Evolutionary conservation across 1,139 yeast genomes (phyloP), one percentile per base, ranked within the genome.

Genomic region (Ashbya aceris): DNA sequence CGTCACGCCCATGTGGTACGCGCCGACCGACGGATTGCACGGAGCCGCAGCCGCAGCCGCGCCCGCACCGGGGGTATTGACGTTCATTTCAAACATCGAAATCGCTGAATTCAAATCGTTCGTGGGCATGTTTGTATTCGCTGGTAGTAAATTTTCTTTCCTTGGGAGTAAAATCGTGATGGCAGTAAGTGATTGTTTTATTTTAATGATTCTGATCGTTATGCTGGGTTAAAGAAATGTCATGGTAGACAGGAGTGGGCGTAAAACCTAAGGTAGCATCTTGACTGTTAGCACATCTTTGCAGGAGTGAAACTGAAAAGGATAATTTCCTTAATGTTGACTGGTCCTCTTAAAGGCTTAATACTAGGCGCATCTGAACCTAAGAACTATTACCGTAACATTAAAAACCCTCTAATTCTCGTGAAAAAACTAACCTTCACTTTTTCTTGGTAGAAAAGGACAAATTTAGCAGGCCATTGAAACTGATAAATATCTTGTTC

Each of bases 401-500:
- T 42, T 40, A 36, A 30, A 40, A 40, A 37, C 35, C 38, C 34
- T 37, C 39, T 27, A 29, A n/a, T 12, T n/a, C 36, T 34, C 32
- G 39, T 26, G 36, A 44, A 31, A 44, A 31, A 31, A 45, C 23
- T 17, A 17, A 17, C 23, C 23, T 17, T 17, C 23, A 17, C 23
- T 17, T 38, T 42, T 46, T 46, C 41, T 40, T 43, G 41, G 36
- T 41, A 39, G 31, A 40, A 38, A 36, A 38, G 34, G 45, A 38
- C 41, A 35, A 41, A 45, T 49, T 50, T 49, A 51, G 54, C 46
- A 49, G 51, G 53, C 49, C 54, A 51, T 51, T 42, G 48, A 45
- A 27, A 36, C 17, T 34, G 29, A 32, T 11, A 32, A 32, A 32
- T 11, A 11, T 13, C 20, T 32, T 32, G n/a, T 32, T 32, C 20